phyloP scores from a whole-genome alignment of 257 asterid species.

The Forsythia suspensa region DNA sequence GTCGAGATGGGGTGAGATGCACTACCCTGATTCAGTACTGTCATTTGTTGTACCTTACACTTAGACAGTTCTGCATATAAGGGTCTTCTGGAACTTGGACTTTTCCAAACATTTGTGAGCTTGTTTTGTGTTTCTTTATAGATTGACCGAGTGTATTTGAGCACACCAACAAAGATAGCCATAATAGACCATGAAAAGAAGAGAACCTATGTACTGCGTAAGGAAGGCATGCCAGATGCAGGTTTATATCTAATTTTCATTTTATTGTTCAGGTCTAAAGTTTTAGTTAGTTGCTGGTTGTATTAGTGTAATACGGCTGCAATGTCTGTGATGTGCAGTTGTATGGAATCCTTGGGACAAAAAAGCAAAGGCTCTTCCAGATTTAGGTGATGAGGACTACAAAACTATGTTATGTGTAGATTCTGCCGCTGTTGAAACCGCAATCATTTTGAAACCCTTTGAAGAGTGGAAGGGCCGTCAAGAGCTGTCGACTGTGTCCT shows the following conservation, averaged over 20 bases:
- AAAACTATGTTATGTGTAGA: slow-evolving; percentile 67
- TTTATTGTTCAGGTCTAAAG: slow-evolving; percentile 7
- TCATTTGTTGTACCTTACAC: background rate
- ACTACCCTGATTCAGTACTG: slow-evolving; percentile 9
- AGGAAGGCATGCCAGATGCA: slow-evolving; percentile 87
- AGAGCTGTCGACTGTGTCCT: slow-evolving; percentile 73
- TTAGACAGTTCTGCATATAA: slow-evolving; percentile 8
- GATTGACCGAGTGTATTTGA: slow-evolving; percentile 78
- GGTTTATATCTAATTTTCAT: slow-evolving; percentile 38
- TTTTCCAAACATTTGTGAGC: slow-evolving; percentile 8
- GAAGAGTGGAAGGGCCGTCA: slow-evolving; percentile 88
- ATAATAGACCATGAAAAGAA: slow-evolving; percentile 87
- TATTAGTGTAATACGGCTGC: slow-evolving; percentile 6
- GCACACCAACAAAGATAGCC: slow-evolving; percentile 82
- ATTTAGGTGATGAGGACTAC: slow-evolving; percentile 71
- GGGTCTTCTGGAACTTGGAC: slow-evolving; percentile 1
- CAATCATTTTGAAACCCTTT: slow-evolving; percentile 55
- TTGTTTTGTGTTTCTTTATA: slow-evolving; percentile 25
- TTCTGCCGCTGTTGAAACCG: slow-evolving; percentile 69
- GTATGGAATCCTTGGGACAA: slow-evolving; percentile 97
- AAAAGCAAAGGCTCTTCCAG: slow-evolving; percentile 72
- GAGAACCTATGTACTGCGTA: slow-evolving; percentile 73
- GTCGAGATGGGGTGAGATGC: background rate
- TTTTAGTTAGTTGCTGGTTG: background rate
- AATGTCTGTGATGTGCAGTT: slow-evolving; percentile 38